Evolutionary conservation across 352 stramenopile genomes (phyloP).

Genomic region (Elongisporangium senticosum): DNA sequence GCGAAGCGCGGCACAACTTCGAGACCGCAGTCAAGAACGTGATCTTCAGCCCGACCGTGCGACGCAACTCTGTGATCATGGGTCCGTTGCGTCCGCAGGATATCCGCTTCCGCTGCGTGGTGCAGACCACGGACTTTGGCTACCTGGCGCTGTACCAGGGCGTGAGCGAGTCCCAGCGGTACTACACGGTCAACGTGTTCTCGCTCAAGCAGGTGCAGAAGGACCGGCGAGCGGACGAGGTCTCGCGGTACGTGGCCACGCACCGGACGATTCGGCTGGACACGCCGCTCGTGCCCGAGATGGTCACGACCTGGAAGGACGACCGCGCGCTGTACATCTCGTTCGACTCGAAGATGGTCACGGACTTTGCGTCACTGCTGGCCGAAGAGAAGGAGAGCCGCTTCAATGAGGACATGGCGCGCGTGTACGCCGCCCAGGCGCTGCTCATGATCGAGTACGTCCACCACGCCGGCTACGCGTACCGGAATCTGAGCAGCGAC

Average conservation of each 20-base stretch:
- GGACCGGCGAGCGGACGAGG: constrained; percentile 65
- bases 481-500: constrained; percentile 82
- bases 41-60: constrained; percentile 52
- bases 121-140: constrained; percentile 74
- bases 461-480: constrained; percentile 71
- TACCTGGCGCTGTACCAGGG: constrained; percentile 70
- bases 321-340: constrained; percentile 75
- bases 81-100: constrained; percentile 47
- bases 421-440: constrained; percentile 60
- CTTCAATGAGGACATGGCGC: constrained; percentile 52
- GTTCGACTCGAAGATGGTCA: constrained; percentile 69
- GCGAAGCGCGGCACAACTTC: constrained; percentile 78
- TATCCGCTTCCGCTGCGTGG: constrained; percentile 62
- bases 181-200: constrained; percentile 78
- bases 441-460: constrained; percentile 84
- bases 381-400: constrained; percentile 45
- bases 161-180: constrained; percentile 49
- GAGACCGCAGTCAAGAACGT: constrained; percentile 81
- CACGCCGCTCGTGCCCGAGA: constrained; percentile 63
- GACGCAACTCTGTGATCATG: constrained; percentile 43
- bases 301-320: constrained; percentile 75
- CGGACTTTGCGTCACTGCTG: constrained; percentile 53
- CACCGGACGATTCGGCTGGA: constrained; percentile 68
- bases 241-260: constrained; percentile 56
- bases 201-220: constrained; percentile 62